Evolutionary conservation across 164 flowering plant species (phyloP), one percentile per base, ranked within the genome.

Genomic region (Brasenia schreberi): DNA sequence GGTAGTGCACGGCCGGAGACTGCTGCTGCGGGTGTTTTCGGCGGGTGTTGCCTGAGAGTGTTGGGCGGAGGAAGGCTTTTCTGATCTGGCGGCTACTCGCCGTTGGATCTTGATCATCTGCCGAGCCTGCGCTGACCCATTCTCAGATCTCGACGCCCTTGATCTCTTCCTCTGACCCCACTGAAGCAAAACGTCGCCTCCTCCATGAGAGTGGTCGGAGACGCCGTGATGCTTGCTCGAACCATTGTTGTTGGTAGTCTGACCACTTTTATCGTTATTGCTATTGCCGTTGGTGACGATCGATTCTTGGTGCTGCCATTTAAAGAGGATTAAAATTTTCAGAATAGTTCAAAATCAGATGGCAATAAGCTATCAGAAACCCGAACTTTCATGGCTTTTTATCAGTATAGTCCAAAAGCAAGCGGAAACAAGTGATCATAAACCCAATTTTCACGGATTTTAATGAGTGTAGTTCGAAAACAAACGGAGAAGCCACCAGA

Each of bases 151-250:
- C 16, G 79, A 66, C 19, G 77, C 71, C 6, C 82, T 60, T 1
- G 82, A 74, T 62, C 82, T 76, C 74, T 79, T 79, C 59, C 70
- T 74, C 1, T 76, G 82, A 18, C 82, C 82, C 82, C 82, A 79
- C 61, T 79, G 82, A 70, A 76, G 63, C 59, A 79, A 52, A 43
- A 72, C 67, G 63, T 77, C 80, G 0, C 71, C 74, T 18, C 70
- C 72, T 0, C 12, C 33, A 9, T 12, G 56, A 9, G 56, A 49
- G 56, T 49, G 10, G 4, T 49, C 56, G 10, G 10, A 6, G 56
- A 49, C 4, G 56, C 9, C 56, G 9, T 49, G 56, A 14, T 49
- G 10, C 16, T 49, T 49, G 56, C 56, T 49, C 12, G 56, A 5
- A 49, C 56, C 56, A 14, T 49, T 49, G 56, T 9, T 49, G 56